These are phyloP conservation scores for Suillus plorans DNA, from an alignment of 768 basidiomycete species.

Conservation along the genomic window DNA sequence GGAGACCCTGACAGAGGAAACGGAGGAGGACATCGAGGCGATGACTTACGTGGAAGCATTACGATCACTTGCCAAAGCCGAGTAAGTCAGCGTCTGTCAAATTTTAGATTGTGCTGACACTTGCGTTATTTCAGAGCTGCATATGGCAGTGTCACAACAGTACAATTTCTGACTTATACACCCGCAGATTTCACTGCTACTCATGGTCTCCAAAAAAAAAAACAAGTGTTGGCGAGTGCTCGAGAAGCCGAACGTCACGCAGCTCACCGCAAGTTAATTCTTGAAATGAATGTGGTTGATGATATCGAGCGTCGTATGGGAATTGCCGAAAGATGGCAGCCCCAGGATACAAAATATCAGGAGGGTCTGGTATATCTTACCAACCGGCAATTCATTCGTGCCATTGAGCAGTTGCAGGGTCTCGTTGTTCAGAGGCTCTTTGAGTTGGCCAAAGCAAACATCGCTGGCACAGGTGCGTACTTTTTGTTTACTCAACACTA, in stretches of 20 bases:
- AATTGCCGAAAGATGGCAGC: conserved; percentile 31
- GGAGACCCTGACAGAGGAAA: background rate
- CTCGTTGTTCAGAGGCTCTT: conserved; percentile 37
- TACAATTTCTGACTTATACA: conserved; percentile 15
- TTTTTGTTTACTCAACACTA: background rate
- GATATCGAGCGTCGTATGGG: conserved; percentile 20
- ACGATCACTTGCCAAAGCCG: background rate
- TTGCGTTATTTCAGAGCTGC: conserved; percentile 10
- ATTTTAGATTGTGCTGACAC: background rate
- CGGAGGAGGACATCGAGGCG: conserved; percentile 21
- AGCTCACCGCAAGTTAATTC: conserved; percentile 15
- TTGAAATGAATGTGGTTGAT: conserved; percentile 1
- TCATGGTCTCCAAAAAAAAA: conserved; percentile 9
- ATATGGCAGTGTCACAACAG: conserved; percentile 10
- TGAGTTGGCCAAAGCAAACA: conserved; percentile 39
- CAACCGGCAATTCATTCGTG: conserved; percentile 22
- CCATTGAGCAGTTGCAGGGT: conserved; percentile 33
- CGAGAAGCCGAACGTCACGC: conserved; percentile 21
- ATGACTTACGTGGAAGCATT: conserved; percentile 2
- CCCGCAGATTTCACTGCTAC: conserved; percentile 15
- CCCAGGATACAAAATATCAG: conserved; percentile 23
- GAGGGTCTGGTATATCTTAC: conserved; percentile 5
- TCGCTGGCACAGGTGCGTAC: conserved; percentile 33
- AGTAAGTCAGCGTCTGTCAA: background rate
- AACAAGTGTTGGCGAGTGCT: conserved; percentile 17